phyloP scores from a whole-genome alignment of 768 basidiomycete genomes.

The Porpolomopsis calyptriformis region DNA sequence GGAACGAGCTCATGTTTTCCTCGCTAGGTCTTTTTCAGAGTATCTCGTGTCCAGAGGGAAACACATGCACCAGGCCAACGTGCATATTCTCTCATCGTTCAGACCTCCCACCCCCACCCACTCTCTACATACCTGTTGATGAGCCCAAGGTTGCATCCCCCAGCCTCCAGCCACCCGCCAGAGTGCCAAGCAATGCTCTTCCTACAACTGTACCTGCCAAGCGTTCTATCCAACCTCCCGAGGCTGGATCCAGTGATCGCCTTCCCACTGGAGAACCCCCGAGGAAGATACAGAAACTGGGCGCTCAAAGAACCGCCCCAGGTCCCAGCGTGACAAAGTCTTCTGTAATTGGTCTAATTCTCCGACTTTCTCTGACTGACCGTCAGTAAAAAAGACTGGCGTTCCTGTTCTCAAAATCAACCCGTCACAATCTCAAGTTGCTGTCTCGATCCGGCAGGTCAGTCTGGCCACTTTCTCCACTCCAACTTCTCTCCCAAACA shows the following conservation, averaged over 20 bases:
- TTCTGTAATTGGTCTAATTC: slow-evolving; percentile 17
- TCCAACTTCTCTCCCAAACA: no score
- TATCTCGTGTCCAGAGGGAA: slow-evolving; percentile 47
- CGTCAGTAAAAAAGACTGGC: slow-evolving; percentile 32
- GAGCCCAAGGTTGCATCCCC: slow-evolving; percentile 13
- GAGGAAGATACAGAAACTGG: slow-evolving; percentile 51
- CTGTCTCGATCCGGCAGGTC: slow-evolving; percentile 68
- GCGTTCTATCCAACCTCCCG: slow-evolving; percentile 29
- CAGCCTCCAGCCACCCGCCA: slow-evolving; percentile 11
- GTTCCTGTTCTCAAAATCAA: slow-evolving; percentile 56
- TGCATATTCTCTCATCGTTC: slow-evolving; percentile 62
- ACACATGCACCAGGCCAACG: slow-evolving; percentile 34
- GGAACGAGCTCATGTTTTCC: slow-evolving; percentile 59
- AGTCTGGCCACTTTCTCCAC: slow-evolving; percentile 11
- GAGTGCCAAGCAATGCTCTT: slow-evolving; percentile 10
- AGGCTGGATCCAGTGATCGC: slow-evolving; percentile 16
- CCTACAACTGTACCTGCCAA: slow-evolving; percentile 38
- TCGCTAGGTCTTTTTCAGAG: slow-evolving; percentile 45
- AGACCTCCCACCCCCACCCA: slow-evolving; percentile 25
- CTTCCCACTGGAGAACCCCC: slow-evolving; percentile 39
- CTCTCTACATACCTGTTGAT: slow-evolving; percentile 30
- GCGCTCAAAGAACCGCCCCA: slow-evolving; percentile 33
- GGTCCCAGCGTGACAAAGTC: slow-evolving; percentile 30
- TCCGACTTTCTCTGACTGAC: neutral
- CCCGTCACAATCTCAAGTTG: slow-evolving; percentile 58